Evolutionary conservation across 805 yeast species (phyloP).

Genomic region (Priceomyces melissophilus): DNA sequence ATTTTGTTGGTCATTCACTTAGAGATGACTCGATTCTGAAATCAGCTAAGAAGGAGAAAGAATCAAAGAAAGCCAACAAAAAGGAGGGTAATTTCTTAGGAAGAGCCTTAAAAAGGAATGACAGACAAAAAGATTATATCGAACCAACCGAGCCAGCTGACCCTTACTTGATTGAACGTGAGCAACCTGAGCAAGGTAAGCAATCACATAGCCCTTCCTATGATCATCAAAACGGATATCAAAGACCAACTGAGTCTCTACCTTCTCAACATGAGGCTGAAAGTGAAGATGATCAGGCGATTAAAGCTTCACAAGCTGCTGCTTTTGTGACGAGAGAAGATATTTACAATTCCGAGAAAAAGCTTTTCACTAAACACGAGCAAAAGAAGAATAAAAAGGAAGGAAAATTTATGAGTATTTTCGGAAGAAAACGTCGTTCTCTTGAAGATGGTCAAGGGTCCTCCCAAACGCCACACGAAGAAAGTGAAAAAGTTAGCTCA

Average conservation of each 20-base stretch:
- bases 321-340: neutral
- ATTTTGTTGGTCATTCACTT: slow-evolving; percentile 30
- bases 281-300: neutral
- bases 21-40: slow-evolving; percentile 14
- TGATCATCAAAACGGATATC: neutral
- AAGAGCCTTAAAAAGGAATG: no score
- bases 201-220: neutral
- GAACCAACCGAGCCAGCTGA: neutral
- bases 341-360: neutral
- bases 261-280: neutral
- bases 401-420: slow-evolving; percentile 1
- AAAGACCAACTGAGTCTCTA: no score
- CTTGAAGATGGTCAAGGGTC: neutral
- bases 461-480: neutral
- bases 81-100: neutral
- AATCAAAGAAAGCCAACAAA: slow-evolving; percentile 16
- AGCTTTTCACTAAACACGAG: neutral
- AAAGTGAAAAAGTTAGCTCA: neutral
- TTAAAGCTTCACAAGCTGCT: slow-evolving; percentile 1
- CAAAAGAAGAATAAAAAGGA: slow-evolving; percentile 1
- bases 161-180: neutral
- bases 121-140: no score
- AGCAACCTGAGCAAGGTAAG: neutral
- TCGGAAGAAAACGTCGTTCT: slow-evolving; percentile 1
- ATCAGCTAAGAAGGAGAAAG: slow-evolving; percentile 20